A percentile compares a stretch with the other conserved stretches of the same genome.
Evolutionary conservation across 2,329 filamentous ascomycete genomes (phyloP).

Genomic region (Hymenoscyphus infarciens): DNA sequence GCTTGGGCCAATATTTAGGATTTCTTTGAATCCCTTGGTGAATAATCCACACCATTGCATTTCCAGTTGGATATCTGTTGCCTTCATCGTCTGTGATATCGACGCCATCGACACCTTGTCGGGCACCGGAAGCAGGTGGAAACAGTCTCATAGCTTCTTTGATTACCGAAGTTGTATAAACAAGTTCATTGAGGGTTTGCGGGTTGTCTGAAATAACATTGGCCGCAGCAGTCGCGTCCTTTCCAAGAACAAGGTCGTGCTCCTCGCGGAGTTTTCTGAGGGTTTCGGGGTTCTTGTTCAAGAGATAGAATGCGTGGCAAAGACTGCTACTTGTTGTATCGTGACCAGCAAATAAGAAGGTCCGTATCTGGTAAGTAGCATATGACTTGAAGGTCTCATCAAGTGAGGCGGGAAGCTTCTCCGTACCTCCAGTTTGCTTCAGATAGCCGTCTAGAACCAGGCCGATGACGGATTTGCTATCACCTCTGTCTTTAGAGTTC

Average conservation of each 20-base stretch:
- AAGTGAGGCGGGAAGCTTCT: not conserved
- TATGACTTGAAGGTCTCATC: constrained; percentile 17
- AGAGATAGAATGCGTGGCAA: constrained; percentile 18
- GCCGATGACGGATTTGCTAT: constrained; percentile 23
- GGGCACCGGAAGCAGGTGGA: constrained; percentile 18
- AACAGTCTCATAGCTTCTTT: constrained; percentile 24
- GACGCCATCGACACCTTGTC: constrained; percentile 17
- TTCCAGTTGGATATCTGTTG: constrained; percentile 18
- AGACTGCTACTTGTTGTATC: constrained; percentile 22
- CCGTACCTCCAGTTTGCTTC: constrained; percentile 11
- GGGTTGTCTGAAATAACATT: constrained; percentile 7
- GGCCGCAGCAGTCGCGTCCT: constrained; percentile 11
- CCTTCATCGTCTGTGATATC: constrained; percentile 17
- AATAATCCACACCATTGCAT: constrained; percentile 18
- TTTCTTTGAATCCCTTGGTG: constrained; percentile 36
- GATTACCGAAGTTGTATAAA: constrained; percentile 24
- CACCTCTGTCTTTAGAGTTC: constrained; percentile 5
- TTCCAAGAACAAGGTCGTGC: constrained; percentile 23
- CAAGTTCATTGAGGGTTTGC: constrained; percentile 19
- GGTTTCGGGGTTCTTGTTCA: constrained; percentile 17
- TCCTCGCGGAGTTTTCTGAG: constrained; percentile 20
- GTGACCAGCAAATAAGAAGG: constrained; percentile 29
- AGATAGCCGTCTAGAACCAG: constrained; percentile 26
- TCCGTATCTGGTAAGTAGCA: constrained; percentile 12
- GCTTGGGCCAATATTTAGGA: constrained; percentile 41